phyloP scores from a whole-genome alignment of 371 early-diverging fungal species.

The Blakeslea trispora region DNA sequence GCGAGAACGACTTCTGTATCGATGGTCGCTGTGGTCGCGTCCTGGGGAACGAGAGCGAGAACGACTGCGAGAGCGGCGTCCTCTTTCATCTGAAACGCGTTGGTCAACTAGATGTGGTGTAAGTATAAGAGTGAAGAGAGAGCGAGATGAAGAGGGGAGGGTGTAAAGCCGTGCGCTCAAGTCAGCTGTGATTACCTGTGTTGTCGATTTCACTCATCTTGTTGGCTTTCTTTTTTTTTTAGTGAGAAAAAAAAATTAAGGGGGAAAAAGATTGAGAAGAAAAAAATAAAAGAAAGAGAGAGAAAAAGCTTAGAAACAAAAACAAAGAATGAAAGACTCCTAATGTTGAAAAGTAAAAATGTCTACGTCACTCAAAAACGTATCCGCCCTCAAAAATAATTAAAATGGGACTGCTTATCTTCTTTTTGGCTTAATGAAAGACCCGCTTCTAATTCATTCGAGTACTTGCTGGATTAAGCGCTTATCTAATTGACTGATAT shows the following conservation, averaged over 20 bases:
- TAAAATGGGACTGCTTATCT: no score
- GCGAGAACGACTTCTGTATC: constrained; percentile 55
- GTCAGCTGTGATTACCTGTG: constrained; percentile 20
- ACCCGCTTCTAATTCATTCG: no score
- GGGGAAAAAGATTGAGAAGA: neutral
- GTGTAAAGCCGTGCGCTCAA: neutral
- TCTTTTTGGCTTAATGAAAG: no score
- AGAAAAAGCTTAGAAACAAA: neutral
- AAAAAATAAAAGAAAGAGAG: constrained; percentile 2
- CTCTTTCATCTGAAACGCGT: constrained; percentile 47
- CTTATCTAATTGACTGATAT: no score
- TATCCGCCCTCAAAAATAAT: no score
- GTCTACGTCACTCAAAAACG: no score
- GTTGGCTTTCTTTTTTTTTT: neutral
- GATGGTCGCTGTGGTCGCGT: constrained; percentile 44
- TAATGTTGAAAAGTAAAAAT: no score
- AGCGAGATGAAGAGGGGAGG: neutral
- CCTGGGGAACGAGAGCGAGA: constrained; percentile 52
- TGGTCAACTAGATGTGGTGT: constrained; percentile 24
- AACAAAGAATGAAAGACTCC: neutral
- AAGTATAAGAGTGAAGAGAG: neutral
- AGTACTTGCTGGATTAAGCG: no score
- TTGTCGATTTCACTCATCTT: constrained; percentile 31
- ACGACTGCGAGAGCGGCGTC: constrained; percentile 47
- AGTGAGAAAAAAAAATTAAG: constrained; percentile 1